Conservation (phyloP, 2,329 filamentous ascomycete species). For the Aspergillus sp. region DNA sequence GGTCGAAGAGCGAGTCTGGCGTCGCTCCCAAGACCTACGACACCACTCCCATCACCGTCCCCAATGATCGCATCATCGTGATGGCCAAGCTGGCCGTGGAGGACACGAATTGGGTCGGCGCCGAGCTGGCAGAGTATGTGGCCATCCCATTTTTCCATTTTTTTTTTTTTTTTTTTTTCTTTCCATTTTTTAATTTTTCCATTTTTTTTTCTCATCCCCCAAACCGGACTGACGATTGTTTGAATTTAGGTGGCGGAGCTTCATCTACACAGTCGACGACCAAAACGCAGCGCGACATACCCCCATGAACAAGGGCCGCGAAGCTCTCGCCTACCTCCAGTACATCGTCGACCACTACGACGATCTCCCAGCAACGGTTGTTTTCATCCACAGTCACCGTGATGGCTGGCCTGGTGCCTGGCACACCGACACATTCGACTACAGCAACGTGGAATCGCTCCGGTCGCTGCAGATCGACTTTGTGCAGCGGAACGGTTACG, state of each 20-base stretch:
- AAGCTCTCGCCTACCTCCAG: conserved; percentile 47
- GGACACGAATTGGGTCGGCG: conserved; percentile 48
- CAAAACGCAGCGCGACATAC: conserved; percentile 29
- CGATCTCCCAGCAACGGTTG: conserved; percentile 49
- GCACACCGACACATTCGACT: conserved; percentile 59
- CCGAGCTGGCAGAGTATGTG: conserved; percentile 43
- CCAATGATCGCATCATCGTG: conserved; percentile 43
- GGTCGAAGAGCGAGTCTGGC: conserved; percentile 4
- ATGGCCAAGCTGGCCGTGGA: conserved; percentile 45
- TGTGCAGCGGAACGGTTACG: conserved; percentile 55
- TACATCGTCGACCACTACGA: conserved; percentile 49
- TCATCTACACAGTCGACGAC: conserved; percentile 46
- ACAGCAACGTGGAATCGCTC: conserved; percentile 55
- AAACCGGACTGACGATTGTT: neutral
- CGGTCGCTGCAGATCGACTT: conserved; percentile 50
- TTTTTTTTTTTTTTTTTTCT: neutral
- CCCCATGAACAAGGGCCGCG: conserved; percentile 45
- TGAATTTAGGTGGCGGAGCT: conserved; percentile 42
- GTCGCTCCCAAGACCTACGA: conserved; percentile 21
- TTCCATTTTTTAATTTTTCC: neutral
- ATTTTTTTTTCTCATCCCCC: neutral
- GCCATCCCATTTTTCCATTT: too few species aligned
- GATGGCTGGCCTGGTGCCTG: conserved; percentile 45
- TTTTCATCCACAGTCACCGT: conserved; percentile 60
- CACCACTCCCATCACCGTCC: conserved; percentile 29